Evolutionary conservation across 2,329 filamentous ascomycete species (phyloP).

Genomic region (Moelleriella libera): DNA sequence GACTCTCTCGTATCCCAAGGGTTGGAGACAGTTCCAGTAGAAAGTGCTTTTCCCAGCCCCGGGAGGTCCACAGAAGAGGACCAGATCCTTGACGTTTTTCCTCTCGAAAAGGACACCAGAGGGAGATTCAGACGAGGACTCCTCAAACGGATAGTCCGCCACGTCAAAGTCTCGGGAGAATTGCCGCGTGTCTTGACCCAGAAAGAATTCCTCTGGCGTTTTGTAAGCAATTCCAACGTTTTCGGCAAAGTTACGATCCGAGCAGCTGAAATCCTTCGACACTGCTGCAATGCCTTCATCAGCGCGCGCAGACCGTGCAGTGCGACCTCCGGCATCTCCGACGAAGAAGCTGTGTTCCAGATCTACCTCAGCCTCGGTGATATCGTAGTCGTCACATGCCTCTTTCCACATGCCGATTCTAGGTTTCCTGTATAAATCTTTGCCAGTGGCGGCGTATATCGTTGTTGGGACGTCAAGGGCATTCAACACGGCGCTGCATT

Average conservation of each 20-base stretch:
- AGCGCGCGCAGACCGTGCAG: slow-evolving; percentile 19
- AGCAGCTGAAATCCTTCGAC: slow-evolving; percentile 49
- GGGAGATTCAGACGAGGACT: slow-evolving; percentile 7
- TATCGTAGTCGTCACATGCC: slow-evolving; percentile 41
- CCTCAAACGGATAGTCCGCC: slow-evolving; percentile 33
- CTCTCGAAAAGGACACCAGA: slow-evolving; percentile 38
- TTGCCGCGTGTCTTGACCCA: slow-evolving; percentile 48
- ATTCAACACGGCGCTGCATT: slow-evolving; percentile 54
- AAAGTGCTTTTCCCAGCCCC: slow-evolving; percentile 88
- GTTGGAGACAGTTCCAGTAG: slow-evolving; percentile 64
- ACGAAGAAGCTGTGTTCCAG: slow-evolving; percentile 65
- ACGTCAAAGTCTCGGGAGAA: slow-evolving; percentile 64
- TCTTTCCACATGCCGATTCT: slow-evolving; percentile 76
- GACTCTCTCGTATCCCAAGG: slow-evolving; percentile 66
- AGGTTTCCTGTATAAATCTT: slow-evolving; percentile 78
- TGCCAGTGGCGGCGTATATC: slow-evolving; percentile 74
- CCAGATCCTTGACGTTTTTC: slow-evolving; percentile 54
- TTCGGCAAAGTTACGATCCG: slow-evolving; percentile 65
- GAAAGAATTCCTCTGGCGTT: slow-evolving; percentile 88
- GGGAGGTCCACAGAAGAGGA: slow-evolving; percentile 79
- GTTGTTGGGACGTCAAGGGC: slow-evolving; percentile 62
- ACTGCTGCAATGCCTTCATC: slow-evolving; percentile 9
- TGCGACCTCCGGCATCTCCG: slow-evolving; percentile 65
- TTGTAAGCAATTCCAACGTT: slow-evolving; percentile 71
- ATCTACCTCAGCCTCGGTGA: slow-evolving; percentile 48